Percentiles rank a stretch among this genome's conserved stretches.
Conservation (phyloP, 2,329 filamentous ascomycete species). For the Sphaceloma murrayae region DNA sequence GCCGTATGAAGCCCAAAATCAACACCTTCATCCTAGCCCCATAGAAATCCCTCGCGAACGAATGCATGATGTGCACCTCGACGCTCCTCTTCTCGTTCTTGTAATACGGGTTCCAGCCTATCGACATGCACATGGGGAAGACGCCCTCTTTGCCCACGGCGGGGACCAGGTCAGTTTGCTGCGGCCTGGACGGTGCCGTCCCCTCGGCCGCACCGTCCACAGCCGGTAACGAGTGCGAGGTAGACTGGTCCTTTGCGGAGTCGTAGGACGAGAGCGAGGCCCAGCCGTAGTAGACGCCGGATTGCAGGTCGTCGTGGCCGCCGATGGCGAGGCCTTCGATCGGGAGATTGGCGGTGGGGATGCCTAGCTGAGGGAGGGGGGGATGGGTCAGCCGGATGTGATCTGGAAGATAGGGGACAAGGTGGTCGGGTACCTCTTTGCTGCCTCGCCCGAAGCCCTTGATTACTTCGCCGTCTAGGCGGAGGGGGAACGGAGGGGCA, state of each 20-base stretch:
- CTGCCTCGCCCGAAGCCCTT: conserved; percentile 89
- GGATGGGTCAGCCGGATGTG: background rate
- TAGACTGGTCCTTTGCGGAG: conserved; percentile 23
- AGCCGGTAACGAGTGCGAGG: conserved; percentile 7
- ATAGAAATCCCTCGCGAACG: conserved; percentile 77
- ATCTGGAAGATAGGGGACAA: background rate
- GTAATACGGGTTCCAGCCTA: conserved; percentile 97
- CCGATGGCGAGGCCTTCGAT: conserved; percentile 61
- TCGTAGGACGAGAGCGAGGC: conserved; percentile 50
- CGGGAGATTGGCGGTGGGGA: conserved; percentile 86
- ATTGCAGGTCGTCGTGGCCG: conserved; percentile 50
- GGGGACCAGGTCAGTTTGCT: conserved; percentile 16
- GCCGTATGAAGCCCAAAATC: conserved; percentile 77
- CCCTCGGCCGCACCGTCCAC: conserved; percentile 18
- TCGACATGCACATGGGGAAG: conserved; percentile 84
- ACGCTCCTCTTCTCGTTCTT: conserved; percentile 79
- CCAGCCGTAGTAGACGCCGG: conserved; percentile 91
- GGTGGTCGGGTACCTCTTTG: conserved; percentile 56
- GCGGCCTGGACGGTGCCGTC: conserved; percentile 20
- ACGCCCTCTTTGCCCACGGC: conserved; percentile 32
- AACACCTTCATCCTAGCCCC: conserved; percentile 66
- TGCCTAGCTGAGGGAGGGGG: conserved; percentile 61
- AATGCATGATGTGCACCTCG: conserved; percentile 55
- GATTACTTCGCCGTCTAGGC: conserved; percentile 77
- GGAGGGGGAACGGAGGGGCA: conserved; percentile 67